These are phyloP conservation scores for Heteromeles arbutifolia DNA, from an alignment of 306 rosid genomes.

Conservation along the genomic window DNA sequence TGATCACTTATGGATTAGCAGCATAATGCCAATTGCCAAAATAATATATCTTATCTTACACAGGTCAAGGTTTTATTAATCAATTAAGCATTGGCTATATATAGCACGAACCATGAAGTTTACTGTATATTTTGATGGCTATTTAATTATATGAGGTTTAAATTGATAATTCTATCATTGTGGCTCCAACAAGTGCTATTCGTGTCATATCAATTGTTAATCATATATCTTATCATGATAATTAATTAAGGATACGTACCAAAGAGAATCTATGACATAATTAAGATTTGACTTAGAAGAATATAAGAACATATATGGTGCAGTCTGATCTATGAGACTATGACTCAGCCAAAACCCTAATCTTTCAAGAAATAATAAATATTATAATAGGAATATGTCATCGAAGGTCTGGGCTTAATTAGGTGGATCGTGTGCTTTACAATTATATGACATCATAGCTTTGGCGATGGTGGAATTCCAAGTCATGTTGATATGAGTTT, in stretches of 20 bases:
- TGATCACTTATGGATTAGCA: neutral
- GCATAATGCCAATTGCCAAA: neutral
- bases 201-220: neutral
- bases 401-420: neutral
- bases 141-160: neutral
- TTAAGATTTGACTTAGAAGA: neutral
- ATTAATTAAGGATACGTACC: neutral
- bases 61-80: neutral
- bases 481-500: conserved; percentile 30
- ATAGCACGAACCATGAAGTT: neutral
- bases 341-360: neutral
- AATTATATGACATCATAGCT: conserved; percentile 5
- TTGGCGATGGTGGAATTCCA: conserved; percentile 42
- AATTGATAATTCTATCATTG: neutral
- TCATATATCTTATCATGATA: neutral
- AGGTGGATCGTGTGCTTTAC: neutral
- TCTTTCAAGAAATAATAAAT: neutral
- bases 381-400: neutral
- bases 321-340: neutral
- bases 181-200: neutral
- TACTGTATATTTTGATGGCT: neutral
- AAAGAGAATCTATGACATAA: neutral
- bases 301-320: neutral
- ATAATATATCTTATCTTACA: neutral
- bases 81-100: neutral